These are phyloP conservation scores for Santalum album DNA, from an alignment of 164 flowering plant species.

Conservation along the genomic window DNA sequence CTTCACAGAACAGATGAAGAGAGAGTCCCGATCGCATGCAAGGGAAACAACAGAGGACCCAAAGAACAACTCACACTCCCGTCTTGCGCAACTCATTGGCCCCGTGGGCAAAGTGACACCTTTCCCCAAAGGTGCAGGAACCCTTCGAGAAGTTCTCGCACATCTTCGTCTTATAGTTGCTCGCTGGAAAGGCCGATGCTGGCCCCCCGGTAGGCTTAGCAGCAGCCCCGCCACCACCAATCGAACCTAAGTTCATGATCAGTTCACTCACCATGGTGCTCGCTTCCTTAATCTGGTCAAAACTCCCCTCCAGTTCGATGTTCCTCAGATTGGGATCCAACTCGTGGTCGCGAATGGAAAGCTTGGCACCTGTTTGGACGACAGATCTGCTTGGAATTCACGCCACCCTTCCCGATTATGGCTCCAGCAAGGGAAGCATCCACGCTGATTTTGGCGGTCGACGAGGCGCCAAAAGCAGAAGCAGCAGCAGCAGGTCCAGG, in stretches of 20 bases:
- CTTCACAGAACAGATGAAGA: neutral
- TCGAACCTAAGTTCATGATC: slow-evolving; percentile 35
- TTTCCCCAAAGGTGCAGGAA: slow-evolving; percentile 62
- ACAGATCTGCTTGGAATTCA: slow-evolving; percentile 85
- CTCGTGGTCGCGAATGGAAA: slow-evolving; percentile 78
- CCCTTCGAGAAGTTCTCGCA: slow-evolving; percentile 64
- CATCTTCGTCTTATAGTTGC: slow-evolving; percentile 56
- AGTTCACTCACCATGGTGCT: slow-evolving; percentile 77
- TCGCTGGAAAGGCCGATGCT: slow-evolving; percentile 19
- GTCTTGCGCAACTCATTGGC: slow-evolving; percentile 47
- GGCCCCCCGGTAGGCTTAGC: slow-evolving; percentile 7
- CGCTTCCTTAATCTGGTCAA: slow-evolving; percentile 89
- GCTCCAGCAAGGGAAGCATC: slow-evolving; percentile 90
- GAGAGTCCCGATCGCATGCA: no score
- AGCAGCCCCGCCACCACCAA: slow-evolving; percentile 10
- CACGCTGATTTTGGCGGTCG: slow-evolving; percentile 85
- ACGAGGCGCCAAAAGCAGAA: slow-evolving; percentile 67
- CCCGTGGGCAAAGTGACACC: slow-evolving; percentile 79
- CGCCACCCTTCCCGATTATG: slow-evolving; percentile 89
- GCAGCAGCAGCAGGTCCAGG: slow-evolving; percentile 52
- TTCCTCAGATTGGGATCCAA: slow-evolving; percentile 64
- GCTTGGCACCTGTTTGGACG: slow-evolving; percentile 76
- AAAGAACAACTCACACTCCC: slow-evolving; percentile 11
- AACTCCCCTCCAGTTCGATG: slow-evolving; percentile 85
- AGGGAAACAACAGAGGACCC: neutral